Base-by-base conservation (phyloP, 805 yeast genomes). In the Barnettozyma siamensis region DNA sequence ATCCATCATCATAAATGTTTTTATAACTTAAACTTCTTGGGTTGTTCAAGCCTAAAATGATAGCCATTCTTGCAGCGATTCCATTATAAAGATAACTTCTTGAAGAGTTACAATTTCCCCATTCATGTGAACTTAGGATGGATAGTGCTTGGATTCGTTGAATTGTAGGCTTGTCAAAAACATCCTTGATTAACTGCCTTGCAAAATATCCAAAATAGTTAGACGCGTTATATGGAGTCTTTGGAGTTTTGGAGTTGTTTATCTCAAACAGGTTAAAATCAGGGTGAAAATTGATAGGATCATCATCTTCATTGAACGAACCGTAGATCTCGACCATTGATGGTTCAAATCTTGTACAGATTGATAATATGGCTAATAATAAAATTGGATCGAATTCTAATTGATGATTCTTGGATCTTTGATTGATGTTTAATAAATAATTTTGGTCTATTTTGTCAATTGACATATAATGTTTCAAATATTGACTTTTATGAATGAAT, bases 181-280 rank as follows among this genome's bases (percentile, higher is more conserved):
- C 62, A 24, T 62, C 60, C 29, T 53, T 53, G n/a, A 65, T 38
- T 5, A 49, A 28, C 30, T 47, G 49, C 34, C 67, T 50, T 7
- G 69, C 67, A 45, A 64, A 67, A 61, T 65, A 65, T 1, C 65
- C 68, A 51, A 65, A 66, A 44, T 66, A 66, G 18, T 56, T 59
- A 3, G 69, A 62, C 2, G 69, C 62, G 31, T 61, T 55, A 8
- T 60, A 54, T 7, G 66, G 54, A 17, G 50, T 43, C 24, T 46
- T 46, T 6, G 66, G 53, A 17, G 50, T 41, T 21, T 46, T 46
- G 4, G 26, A 32, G 11, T 24, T 35, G 7, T n/a, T 15, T 16
- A 13, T 31, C 17, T 38, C 30, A 11, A 40, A 21, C 2, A 37
- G n/a, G 13, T 41, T 34, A 18, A 47, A 37, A 13, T 37, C 40